Base-by-base conservation (phyloP, 805 yeast genomes). In the Yarrowia divulgata region DNA sequence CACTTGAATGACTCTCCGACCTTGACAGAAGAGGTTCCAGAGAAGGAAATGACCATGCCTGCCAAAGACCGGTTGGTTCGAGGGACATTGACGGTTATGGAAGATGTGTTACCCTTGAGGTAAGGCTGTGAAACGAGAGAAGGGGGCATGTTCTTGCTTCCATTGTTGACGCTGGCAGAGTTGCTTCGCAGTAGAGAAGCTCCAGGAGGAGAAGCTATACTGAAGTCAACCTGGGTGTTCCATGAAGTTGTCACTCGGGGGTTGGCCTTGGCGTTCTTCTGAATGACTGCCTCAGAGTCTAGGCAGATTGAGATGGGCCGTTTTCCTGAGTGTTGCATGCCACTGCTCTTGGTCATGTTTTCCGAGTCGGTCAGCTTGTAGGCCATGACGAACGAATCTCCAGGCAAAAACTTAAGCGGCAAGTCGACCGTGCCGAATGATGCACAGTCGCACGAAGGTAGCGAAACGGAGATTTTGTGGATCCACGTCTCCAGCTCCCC, bases 1-100 rank as follows among this genome's bases (percentile, higher is more conserved):
- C 93, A 88, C 68, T 81, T 83, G 75, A 85, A 85, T 2, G 82
- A 80, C 49, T 85, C 83, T 2, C 95, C 94, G 10, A 88, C 77
- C 72, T 81, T 80, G 5, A 89, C 87, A 49, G 83, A 81, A 7
- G 89, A 84, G 12, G 85, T 85, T 0, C 96, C 95, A 6, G 84
- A 80, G 69, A 90, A 85, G 3, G 89, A 84, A 14, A 90, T 79
- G 16, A 81, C 80, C 16, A 86, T 74, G 0, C 84, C 83, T 34
- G 52, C 69, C 19, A 71, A 39, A 3, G 58, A 45, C 14, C 70
- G 63, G 19, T 58, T 63, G 1, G 71, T 66, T 3, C 69, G 62
- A 34, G 68, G 70, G 13, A 42, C 45, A 18, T 70, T 40, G 39
- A 66, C 50, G 45, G 14, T 46, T 62, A 46, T 29, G 68, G 68